Evolutionary conservation across 164 flowering plant genomes (phyloP).

Genomic region (Saururus chinensis): DNA sequence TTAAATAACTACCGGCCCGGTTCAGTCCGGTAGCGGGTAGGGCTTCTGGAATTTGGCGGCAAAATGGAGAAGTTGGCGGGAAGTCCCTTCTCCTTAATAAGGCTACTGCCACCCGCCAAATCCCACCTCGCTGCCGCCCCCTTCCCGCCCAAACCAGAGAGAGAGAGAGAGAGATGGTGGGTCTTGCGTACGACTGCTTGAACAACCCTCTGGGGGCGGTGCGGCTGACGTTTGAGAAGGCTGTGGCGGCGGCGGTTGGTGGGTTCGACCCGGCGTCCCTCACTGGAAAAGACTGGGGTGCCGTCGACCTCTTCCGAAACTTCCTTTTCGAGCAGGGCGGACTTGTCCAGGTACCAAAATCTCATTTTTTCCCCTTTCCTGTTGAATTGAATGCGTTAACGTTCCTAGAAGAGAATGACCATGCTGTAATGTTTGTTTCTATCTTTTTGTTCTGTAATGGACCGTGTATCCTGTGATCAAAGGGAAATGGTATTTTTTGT

Average conservation of each 20-base stretch:
- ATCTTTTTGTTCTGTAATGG: neutral
- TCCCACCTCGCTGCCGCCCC: constrained; percentile 1
- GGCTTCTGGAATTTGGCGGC: neutral
- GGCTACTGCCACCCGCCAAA: neutral
- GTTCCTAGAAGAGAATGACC: neutral
- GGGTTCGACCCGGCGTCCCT: constrained; percentile 41
- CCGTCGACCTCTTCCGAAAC: constrained; percentile 47
- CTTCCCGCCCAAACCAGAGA: constrained; percentile 10
- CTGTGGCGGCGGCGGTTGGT: constrained; percentile 27
- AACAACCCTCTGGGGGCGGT: constrained; percentile 93
- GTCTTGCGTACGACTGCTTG: constrained; percentile 61
- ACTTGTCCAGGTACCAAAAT: constrained; percentile 44
- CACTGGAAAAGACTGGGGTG: constrained; percentile 77
- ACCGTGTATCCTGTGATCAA: neutral
- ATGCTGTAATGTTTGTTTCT: neutral
- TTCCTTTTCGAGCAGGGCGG: constrained; percentile 43
- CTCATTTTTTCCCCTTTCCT: neutral
- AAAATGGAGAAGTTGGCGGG: neutral
- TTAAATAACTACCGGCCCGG: neutral
- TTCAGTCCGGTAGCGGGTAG: neutral
- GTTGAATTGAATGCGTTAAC: no score
- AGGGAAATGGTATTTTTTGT: neutral
- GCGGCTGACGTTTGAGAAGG: constrained; percentile 68
- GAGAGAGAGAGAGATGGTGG: constrained; percentile 55
- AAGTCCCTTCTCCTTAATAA: neutral